These are phyloP conservation scores for Plenodomus lindquistii DNA, from an alignment of 2,329 filamentous ascomycete genomes.

Conservation along the genomic window DNA sequence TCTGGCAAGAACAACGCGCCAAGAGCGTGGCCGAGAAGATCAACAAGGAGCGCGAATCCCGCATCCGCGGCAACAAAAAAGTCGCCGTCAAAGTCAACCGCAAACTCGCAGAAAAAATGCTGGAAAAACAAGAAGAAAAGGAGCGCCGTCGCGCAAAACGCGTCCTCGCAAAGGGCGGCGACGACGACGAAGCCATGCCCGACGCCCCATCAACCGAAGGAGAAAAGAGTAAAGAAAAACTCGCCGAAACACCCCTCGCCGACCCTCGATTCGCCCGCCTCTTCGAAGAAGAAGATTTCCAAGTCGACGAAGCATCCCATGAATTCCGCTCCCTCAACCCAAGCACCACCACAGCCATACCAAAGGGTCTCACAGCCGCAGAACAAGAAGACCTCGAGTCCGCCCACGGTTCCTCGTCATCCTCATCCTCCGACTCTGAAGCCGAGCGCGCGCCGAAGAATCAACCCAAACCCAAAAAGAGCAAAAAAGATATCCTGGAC, in stretches of 20 bases:
- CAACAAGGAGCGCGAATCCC: conserved; percentile 92
- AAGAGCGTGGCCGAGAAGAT: conserved; percentile 95
- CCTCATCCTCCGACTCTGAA: conserved; percentile 42
- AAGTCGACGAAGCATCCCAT: conserved; percentile 83
- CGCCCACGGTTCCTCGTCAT: conserved; percentile 41
- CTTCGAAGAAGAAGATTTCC: conserved; percentile 92
- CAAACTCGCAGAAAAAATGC: conserved; percentile 64
- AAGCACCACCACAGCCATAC: conserved; percentile 59
- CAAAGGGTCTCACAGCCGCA: conserved; percentile 59
- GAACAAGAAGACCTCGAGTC: conserved; percentile 62
- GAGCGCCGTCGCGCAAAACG: conserved; percentile 52
- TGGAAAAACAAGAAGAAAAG: conserved; percentile 71
- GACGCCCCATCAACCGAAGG: conserved; percentile 18
- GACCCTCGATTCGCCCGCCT: conserved; percentile 86
- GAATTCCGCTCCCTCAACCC: conserved; percentile 92
- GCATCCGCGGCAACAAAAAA: conserved; percentile 94
- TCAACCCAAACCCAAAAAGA: conserved; percentile 14
- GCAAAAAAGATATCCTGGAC: conserved; percentile 28
- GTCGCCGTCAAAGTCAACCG: conserved; percentile 89
- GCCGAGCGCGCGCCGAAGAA: conserved; percentile 22
- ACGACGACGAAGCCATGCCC: conserved; percentile 51
- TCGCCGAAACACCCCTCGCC: conserved; percentile 62
- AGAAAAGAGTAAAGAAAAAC: conserved; percentile 41
- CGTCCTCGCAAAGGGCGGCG: conserved; percentile 62
- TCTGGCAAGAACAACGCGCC: conserved; percentile 88